A percentile compares a stretch with the other conserved stretches of the same genome.
These are phyloP conservation scores for Excoecaria agallocha DNA, from an alignment of 345 rosid genomes.

Conservation along the genomic window DNA sequence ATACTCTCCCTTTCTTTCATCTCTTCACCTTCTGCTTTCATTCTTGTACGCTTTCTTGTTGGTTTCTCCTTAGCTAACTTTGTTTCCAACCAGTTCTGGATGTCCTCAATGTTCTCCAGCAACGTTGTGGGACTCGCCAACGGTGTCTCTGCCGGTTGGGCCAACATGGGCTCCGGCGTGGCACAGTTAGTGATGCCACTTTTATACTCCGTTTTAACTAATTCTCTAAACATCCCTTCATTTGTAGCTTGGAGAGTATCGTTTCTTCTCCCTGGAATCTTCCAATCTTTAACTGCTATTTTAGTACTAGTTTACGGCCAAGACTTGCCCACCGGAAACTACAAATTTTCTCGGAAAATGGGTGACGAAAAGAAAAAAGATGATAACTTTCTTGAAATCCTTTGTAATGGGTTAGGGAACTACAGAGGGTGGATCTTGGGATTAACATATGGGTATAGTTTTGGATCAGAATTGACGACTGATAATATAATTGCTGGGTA, in stretches of 20 bases:
- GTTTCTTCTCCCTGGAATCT: slow-evolving; percentile 55
- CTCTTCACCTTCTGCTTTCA: slow-evolving; percentile 51
- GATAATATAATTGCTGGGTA: slow-evolving; percentile 71
- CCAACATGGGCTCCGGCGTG: slow-evolving; percentile 63
- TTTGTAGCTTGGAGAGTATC: slow-evolving; percentile 60
- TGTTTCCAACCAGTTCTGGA: slow-evolving; percentile 89
- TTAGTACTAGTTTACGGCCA: slow-evolving; percentile 57
- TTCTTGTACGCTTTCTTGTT: slow-evolving; percentile 57
- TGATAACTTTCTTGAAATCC: slow-evolving; percentile 26
- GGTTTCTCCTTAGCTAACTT: slow-evolving; percentile 78
- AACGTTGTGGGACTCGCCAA: slow-evolving; percentile 70
- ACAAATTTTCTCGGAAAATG: slow-evolving; percentile 3
- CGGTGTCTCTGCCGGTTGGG: slow-evolving; percentile 84
- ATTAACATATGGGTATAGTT: slow-evolving; percentile 54
- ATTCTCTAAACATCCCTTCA: slow-evolving; percentile 24
- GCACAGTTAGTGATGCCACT: slow-evolving; percentile 80
- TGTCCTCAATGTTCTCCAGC: slow-evolving; percentile 80
- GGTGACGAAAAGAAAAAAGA: slow-evolving; percentile 15
- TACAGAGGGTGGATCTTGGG: slow-evolving; percentile 82
- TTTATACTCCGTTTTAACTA: slow-evolving; percentile 32
- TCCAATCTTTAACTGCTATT: slow-evolving; percentile 52
- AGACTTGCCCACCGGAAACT: slow-evolving; percentile 52
- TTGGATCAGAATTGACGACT: slow-evolving; percentile 73
- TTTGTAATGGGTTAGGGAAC: slow-evolving; percentile 51
- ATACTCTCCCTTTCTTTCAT: slow-evolving; percentile 51